Evolutionary conservation across 2,329 filamentous ascomycete species (phyloP).

Genomic region (Aspergillus sp.): DNA sequence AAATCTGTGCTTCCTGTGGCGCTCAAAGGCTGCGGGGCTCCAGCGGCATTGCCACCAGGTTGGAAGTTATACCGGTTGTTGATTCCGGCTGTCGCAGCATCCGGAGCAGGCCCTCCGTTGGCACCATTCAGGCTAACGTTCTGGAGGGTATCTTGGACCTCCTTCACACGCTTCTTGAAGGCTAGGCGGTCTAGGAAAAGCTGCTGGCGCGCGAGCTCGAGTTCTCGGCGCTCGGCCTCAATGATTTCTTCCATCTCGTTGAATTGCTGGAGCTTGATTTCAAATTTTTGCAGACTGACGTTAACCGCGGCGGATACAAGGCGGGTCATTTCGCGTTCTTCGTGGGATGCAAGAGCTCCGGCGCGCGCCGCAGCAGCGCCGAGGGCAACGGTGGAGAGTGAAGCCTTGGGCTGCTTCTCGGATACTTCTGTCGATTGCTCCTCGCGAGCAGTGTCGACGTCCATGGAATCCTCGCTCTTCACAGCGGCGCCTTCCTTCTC

Average conservation of each 20-base stretch:
- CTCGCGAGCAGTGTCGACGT: slow-evolving; percentile 49
- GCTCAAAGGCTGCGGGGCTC: slow-evolving; percentile 40
- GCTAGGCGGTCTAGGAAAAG: slow-evolving; percentile 88
- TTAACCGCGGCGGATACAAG: slow-evolving; percentile 92
- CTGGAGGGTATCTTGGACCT: slow-evolving; percentile 72
- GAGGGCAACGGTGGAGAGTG: slow-evolving; percentile 71
- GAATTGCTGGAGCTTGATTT: slow-evolving; percentile 94
- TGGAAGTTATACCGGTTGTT: slow-evolving; percentile 45
- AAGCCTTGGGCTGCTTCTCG: slow-evolving; percentile 48
- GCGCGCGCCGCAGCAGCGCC: slow-evolving; percentile 83
- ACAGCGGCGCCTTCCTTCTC: slow-evolving; percentile 49
- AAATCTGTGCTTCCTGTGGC: slow-evolving; percentile 41
- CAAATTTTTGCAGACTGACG: slow-evolving; percentile 89
- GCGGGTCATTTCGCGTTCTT: slow-evolving; percentile 94
- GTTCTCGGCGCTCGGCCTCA: slow-evolving; percentile 85
- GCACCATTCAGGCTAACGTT: slow-evolving; percentile 42
- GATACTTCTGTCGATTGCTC: slow-evolving; percentile 32
- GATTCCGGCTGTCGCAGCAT: slow-evolving; percentile 35
- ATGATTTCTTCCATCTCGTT: slow-evolving; percentile 92
- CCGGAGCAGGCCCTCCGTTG: slow-evolving; percentile 38
- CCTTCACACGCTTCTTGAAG: slow-evolving; percentile 83
- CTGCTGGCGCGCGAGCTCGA: slow-evolving; percentile 88
- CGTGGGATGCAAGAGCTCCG: slow-evolving; percentile 86
- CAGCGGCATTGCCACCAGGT: slow-evolving; percentile 29
- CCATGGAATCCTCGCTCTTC: slow-evolving; percentile 61